phyloP scores from a whole-genome alignment of 2,329 filamentous ascomycete genomes.

The Monilinia aucupariae region DNA sequence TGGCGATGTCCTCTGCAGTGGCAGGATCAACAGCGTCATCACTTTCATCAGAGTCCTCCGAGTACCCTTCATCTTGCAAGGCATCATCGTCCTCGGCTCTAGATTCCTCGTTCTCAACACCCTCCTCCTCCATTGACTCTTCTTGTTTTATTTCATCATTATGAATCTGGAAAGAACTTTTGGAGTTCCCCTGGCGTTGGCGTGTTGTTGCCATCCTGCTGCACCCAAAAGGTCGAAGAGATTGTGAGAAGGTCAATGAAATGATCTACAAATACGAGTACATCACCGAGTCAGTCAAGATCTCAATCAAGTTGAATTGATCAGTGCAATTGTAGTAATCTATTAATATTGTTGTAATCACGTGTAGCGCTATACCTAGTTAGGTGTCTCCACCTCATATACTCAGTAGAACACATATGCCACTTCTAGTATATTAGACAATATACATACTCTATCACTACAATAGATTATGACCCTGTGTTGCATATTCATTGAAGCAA shows the following conservation, averaged over 20 bases:
- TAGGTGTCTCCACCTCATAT: too few relatives aligned
- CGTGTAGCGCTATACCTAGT: too few relatives aligned
- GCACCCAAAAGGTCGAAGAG: conserved; percentile 15
- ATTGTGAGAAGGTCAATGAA: conserved; percentile 4
- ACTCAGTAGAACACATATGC: too few relatives aligned
- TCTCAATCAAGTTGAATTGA: neutral
- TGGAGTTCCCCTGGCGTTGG: conserved; percentile 28
- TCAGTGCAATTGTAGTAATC: neutral
- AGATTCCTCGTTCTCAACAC: conserved; percentile 34
- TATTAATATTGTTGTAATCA: too few relatives aligned
- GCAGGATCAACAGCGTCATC: conserved; percentile 59
- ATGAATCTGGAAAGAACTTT: conserved; percentile 37
- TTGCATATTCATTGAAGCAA: too few relatives aligned
- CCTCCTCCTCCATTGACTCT: conserved; percentile 34
- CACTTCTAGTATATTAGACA: too few relatives aligned
- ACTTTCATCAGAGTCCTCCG: conserved; percentile 48
- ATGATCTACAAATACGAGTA: neutral
- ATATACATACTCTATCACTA: too few relatives aligned
- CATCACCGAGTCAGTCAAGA: neutral
- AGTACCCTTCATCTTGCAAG: conserved; percentile 40
- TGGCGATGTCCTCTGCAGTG: conserved; percentile 81
- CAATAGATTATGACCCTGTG: too few relatives aligned
- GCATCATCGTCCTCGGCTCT: conserved; percentile 25
- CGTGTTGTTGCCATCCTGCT: conserved; percentile 31
- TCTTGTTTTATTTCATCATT: conserved; percentile 37